phyloP scores from a whole-genome alignment of 169 alveolate species.

The Plasmodium relictum region DNA sequence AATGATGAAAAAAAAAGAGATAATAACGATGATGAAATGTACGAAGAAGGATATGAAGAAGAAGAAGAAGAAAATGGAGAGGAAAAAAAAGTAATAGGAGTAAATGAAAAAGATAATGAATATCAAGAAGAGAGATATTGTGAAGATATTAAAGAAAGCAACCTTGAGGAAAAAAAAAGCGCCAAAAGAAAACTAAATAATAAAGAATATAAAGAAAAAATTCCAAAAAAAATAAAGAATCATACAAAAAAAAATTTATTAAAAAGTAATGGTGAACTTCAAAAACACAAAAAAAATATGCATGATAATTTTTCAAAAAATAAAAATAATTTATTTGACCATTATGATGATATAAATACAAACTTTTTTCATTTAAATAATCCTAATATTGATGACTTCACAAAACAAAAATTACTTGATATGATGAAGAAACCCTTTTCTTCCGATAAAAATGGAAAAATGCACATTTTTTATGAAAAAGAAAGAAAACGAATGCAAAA shows the following conservation, averaged over 20 bases:
- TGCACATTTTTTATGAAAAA: slow-evolving; percentile 4
- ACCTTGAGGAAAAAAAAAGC: background rate
- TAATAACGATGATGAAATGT: background rate
- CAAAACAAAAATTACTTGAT: slow-evolving; percentile 18
- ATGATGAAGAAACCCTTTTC: background rate
- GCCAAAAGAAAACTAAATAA: background rate
- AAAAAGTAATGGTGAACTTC: slow-evolving; percentile 4
- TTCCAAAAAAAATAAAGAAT: slow-evolving; percentile 1
- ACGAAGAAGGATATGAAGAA: background rate
- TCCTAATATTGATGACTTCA: slow-evolving; percentile 31
- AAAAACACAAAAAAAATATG: slow-evolving; percentile 12
- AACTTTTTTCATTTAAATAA: slow-evolving; percentile 29
- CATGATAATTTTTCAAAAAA: slow-evolving; percentile 6
- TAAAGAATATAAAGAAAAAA: background rate
- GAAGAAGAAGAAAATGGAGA: background rate
- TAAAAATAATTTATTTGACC: slow-evolving; percentile 7
- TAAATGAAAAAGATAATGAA: background rate
- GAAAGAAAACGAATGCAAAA: background rate
- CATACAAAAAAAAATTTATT: slow-evolving; percentile 8
- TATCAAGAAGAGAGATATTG: background rate
- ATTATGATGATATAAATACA: slow-evolving; percentile 30
- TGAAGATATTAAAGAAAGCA: background rate
- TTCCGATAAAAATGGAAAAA: slow-evolving; percentile 12
- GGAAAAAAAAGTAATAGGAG: background rate
- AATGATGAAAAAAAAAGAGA: background rate